Evolutionary conservation across 306 rosid genomes (phyloP).

Genomic region (Fragaria iinumae): DNA sequence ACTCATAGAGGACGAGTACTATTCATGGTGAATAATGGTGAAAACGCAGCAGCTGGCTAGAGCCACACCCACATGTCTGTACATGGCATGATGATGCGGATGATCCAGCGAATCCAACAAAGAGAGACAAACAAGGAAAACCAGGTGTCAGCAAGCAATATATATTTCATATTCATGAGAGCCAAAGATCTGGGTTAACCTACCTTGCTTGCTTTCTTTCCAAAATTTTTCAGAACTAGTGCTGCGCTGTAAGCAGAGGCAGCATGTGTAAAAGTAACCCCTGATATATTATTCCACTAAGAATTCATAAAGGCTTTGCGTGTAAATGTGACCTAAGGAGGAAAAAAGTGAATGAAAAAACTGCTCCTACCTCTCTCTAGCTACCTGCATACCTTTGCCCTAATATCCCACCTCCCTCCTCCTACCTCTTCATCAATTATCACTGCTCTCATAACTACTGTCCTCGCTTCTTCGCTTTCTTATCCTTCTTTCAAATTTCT

Average conservation of each 20-base stretch:
- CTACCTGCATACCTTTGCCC: background rate
- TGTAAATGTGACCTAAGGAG: constrained; percentile 4
- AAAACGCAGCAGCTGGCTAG: background rate
- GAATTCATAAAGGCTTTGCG: constrained; percentile 1
- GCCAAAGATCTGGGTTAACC: background rate
- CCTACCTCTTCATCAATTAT: background rate
- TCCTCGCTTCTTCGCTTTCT: background rate
- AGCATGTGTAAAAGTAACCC: constrained; percentile 4
- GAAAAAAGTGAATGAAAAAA: constrained; percentile 5
- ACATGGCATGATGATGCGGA: constrained; percentile 24
- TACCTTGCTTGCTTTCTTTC: background rate
- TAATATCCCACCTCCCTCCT: background rate
- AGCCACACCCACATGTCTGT: constrained; percentile 17
- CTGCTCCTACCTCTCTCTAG: background rate
- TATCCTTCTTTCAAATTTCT: background rate
- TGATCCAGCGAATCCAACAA: constrained; percentile 36
- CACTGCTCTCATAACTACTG: background rate
- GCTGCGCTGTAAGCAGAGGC: constrained; percentile 4
- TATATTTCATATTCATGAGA: background rate
- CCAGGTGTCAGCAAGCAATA: constrained; percentile 31
- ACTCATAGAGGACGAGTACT: background rate
- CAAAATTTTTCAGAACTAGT: background rate
- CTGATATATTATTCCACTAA: background rate
- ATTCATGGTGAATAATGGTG: constrained; percentile 8
- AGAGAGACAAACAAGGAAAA: constrained; percentile 35